Evolutionary conservation across 2,329 filamentous ascomycete genomes (phyloP).

Genomic region (Talaromyces atroroseus): DNA sequence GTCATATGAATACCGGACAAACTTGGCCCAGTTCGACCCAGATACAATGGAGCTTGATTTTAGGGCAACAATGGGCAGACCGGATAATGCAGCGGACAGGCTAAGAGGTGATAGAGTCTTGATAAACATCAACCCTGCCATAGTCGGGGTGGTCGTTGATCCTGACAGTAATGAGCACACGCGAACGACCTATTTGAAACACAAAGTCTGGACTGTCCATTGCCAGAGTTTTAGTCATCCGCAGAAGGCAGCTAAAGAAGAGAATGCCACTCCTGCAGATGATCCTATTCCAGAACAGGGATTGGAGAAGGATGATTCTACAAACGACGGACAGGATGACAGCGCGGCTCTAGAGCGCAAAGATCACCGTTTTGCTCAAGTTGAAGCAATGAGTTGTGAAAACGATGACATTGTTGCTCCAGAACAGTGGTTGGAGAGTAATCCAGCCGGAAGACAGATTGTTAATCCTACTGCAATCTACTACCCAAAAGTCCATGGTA

Average conservation of each 20-base stretch:
- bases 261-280: not conserved
- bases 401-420: too few species aligned
- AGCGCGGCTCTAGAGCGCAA: too few species aligned
- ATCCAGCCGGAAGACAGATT: too few species aligned
- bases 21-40: not conserved
- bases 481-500: too few species aligned
- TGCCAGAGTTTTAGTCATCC: not conserved
- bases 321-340: not conserved
- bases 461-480: too few species aligned
- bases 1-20: not conserved
- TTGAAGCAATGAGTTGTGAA: too few species aligned
- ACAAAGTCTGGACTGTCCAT: conserved; percentile 3
- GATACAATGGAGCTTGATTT: not conserved
- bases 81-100: not conserved
- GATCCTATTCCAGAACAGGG: not conserved
- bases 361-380: not conserved
- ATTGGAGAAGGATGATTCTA: not conserved
- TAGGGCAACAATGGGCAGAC: not conserved
- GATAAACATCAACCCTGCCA: not conserved
- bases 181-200: not conserved
- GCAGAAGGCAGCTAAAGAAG: not conserved
- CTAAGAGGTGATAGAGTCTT: not conserved
- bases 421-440: too few species aligned
- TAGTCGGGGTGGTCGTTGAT: not conserved
- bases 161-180: not conserved